Evolutionary conservation across 495 filamentous ascomycete species (phyloP).

Genomic region (Cladorrhinum samala): DNA sequence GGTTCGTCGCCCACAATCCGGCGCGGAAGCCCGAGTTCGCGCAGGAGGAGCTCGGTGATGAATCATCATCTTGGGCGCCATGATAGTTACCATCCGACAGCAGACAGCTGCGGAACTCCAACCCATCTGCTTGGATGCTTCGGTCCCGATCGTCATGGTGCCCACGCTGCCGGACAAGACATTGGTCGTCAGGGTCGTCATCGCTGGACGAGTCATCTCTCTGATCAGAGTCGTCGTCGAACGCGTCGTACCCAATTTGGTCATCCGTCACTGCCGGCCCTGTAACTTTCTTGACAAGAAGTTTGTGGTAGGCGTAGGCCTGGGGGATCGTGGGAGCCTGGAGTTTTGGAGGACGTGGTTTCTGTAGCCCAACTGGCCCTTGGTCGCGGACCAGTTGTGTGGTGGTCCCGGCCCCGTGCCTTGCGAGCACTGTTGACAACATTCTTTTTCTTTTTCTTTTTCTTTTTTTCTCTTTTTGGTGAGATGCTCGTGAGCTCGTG

Average conservation of each 20-base stretch:
- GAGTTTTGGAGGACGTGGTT: no score
- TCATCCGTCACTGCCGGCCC: no score
- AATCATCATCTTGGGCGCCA: background rate
- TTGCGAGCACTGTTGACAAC: no score
- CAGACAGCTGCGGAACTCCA: background rate
- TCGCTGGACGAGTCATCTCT: background rate
- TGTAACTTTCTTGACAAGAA: background rate
- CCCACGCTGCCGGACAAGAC: background rate
- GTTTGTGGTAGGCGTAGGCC: background rate
- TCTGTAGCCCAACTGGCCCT: no score
- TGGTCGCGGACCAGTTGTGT: no score
- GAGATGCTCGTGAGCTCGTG: no score
- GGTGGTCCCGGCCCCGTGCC: no score
- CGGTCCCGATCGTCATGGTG: background rate
- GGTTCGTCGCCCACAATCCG: background rate
- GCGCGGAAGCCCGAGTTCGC: background rate
- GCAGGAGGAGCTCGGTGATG: background rate
- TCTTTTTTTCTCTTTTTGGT: no score
- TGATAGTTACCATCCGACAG: background rate
- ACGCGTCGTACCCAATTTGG: background rate
- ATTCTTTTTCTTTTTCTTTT: no score
- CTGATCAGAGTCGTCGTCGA: background rate
- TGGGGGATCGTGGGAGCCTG: background rate
- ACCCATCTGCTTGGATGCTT: background rate
- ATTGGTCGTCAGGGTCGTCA: background rate